A percentile compares a stretch with the other conserved stretches of the same genome.
Conservation (phyloP, 306 rosid genomes). For the Leucaena leucocephala region DNA sequence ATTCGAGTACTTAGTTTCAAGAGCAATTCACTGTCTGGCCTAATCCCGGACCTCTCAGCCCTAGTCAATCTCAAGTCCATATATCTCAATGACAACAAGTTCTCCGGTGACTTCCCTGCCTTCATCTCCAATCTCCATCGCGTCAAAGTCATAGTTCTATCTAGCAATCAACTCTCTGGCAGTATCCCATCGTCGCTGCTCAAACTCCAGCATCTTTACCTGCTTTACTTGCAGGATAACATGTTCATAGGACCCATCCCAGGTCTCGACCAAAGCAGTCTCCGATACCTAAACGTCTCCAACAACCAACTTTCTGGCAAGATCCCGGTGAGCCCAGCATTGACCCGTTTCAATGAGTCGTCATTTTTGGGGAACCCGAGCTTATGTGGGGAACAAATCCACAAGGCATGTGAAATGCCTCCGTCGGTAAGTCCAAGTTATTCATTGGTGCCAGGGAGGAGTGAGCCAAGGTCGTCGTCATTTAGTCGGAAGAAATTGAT, state of each 20-base stretch:
- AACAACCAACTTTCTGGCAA: conserved; percentile 76
- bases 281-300: conserved; percentile 77
- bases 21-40: conserved; percentile 73
- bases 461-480: neutral
- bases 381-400: conserved; percentile 71
- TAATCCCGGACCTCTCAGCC: conserved; percentile 70
- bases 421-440: conserved; percentile 57
- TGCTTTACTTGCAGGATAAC: conserved; percentile 68
- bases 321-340: conserved; percentile 64
- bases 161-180: conserved; percentile 72
- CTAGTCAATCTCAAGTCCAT: conserved; percentile 80
- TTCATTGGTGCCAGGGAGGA: neutral
- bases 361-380: conserved; percentile 62
- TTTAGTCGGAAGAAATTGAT: conserved; percentile 47
- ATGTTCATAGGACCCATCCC: conserved; percentile 67
- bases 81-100: conserved; percentile 65
- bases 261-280: conserved; percentile 73
- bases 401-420: conserved; percentile 42
- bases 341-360: conserved; percentile 69
- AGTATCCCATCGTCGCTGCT: conserved; percentile 59
- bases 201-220: conserved; percentile 67
- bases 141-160: conserved; percentile 63
- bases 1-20: conserved; percentile 91
- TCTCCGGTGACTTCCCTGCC: conserved; percentile 77
- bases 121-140: conserved; percentile 78